phyloP scores from a whole-genome alignment of 495 filamentous ascomycete genomes.

The Aspergillus sclerotiicarbonarius region DNA sequence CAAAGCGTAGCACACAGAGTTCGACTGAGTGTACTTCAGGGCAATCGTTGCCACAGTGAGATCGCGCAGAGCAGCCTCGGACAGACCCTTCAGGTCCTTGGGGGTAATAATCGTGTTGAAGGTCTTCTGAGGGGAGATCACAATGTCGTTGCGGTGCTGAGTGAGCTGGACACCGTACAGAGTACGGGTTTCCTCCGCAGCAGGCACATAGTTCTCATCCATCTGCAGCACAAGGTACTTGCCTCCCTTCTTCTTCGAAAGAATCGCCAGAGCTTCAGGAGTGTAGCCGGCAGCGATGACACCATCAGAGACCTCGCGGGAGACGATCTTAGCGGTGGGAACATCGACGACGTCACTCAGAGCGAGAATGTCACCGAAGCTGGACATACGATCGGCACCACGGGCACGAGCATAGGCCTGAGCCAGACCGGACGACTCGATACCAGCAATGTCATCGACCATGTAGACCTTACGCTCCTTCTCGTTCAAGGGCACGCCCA shows the following conservation, averaged over 20 bases:
- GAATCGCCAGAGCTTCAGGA: slow-evolving; percentile 79
- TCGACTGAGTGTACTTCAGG: slow-evolving; percentile 96
- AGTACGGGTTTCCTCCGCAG: slow-evolving; percentile 71
- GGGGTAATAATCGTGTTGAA: slow-evolving; percentile 83
- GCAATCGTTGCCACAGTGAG: slow-evolving; percentile 94
- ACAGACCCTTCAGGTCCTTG: slow-evolving; percentile 67
- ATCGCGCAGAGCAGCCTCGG: slow-evolving; percentile 81
- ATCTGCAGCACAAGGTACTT: slow-evolving; percentile 96
- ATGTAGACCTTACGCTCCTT: slow-evolving; percentile 96
- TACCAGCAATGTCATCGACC: slow-evolving; percentile 88
- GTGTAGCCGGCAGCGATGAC: slow-evolving; percentile 88
- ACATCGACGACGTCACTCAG: slow-evolving; percentile 86
- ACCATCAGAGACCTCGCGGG: slow-evolving; percentile 94
- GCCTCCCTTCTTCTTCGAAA: slow-evolving; percentile 97
- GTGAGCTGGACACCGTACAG: slow-evolving; percentile 83
- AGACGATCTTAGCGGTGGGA: slow-evolving; percentile 92
- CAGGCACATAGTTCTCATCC: slow-evolving; percentile 79
- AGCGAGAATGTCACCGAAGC: slow-evolving; percentile 94
- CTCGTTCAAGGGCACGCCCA: slow-evolving; percentile 79
- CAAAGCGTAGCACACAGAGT: slow-evolving; percentile 96
- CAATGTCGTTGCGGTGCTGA: slow-evolving; percentile 89
- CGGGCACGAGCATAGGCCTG: slow-evolving; percentile 94
- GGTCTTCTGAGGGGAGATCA: slow-evolving; percentile 75
- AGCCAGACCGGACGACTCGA: slow-evolving; percentile 80
- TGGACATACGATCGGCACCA: slow-evolving; percentile 95